Base-by-base conservation (phyloP, 805 yeast species). In the Deakozyma indianensis region DNA sequence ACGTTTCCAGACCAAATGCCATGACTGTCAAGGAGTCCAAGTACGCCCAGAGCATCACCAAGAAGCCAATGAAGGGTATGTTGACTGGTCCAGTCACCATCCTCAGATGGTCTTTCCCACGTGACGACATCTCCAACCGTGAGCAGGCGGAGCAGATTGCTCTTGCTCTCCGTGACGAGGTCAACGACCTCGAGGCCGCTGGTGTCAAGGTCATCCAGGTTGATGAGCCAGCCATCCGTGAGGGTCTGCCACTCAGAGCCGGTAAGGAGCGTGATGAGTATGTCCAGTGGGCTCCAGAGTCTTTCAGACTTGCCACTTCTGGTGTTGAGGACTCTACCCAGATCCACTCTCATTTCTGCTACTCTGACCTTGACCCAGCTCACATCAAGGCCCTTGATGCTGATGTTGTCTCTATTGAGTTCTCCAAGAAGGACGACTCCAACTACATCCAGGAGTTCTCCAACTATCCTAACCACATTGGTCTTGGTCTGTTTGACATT, bases 41-140 rank as follows among this genome's bases (percentile, higher is more conserved):
- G 64, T 92, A 86, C 73, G 98, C 98, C 61, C 98, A 92, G 78
- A 83, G 95, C 53, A 71, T 92, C 67, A 87, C 96, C 63, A 70
- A 78, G 61, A 84, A 83, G 76, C 96, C 96, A 66, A 84, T 92
- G 79, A 92, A 92, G 80, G 98, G 98, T 85, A 92, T 92, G 98
- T 82, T 92, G 68, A 88, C 98, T 66, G 98, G 98, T 73, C 98
- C 98, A 68, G 92, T 92, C 62, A 92, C 98, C 66, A 86, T 94
- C 73, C 82, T 92, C 69, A 85, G 98, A 80, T 92, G 98, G 98
- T 92, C 98, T 60, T 92, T 92, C 96, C 98, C 98, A 76, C 86
- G 98, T 83, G 90, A 88, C 67, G 98, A 92, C 64, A 83, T 90
- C 58, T 74, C 94, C 53, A 88, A 83, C 73, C 77, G 83, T 75